These are phyloP conservation scores for Marasmius sp. DNA, from an alignment of 1,284 basidiomycete species.

Conservation along the genomic window DNA sequence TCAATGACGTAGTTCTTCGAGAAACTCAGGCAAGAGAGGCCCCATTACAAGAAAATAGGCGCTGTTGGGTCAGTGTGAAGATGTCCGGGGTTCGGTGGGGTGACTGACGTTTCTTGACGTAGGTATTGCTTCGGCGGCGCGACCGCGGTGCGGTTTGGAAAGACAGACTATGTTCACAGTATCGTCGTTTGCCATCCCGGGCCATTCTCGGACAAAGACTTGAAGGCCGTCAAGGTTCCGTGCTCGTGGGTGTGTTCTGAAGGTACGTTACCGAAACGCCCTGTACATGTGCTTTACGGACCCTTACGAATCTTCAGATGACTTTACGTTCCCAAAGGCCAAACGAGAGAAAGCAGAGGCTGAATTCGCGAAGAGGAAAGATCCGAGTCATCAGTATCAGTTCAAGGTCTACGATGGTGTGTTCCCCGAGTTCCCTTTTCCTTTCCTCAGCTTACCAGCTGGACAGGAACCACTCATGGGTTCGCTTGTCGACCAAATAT, in stretches of 20 bases:
- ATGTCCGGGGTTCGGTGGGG: not conserved
- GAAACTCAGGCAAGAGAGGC: slow-evolving; percentile 47
- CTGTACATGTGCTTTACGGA: not conserved
- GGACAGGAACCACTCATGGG: slow-evolving; percentile 53
- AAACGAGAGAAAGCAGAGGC: slow-evolving; percentile 43
- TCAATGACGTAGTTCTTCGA: slow-evolving; percentile 42
- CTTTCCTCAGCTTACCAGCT: not conserved
- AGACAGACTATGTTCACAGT: slow-evolving; percentile 41
- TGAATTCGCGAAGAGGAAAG: slow-evolving; percentile 41
- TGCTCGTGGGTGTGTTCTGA: slow-evolving; percentile 58
- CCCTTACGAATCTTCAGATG: slow-evolving; percentile 37
- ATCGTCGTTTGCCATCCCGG: slow-evolving; percentile 62
- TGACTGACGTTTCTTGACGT: not conserved
- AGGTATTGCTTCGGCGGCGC: slow-evolving; percentile 67
- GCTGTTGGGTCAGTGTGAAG: slow-evolving; percentile 50
- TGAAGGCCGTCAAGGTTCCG: slow-evolving; percentile 51
- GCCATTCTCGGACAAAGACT: slow-evolving; percentile 33
- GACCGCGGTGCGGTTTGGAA: slow-evolving; percentile 39
- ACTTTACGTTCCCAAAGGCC: slow-evolving; percentile 41
- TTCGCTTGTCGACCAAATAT: slow-evolving; percentile 55
- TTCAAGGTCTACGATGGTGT: slow-evolving; percentile 56
- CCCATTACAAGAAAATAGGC: slow-evolving; percentile 54
- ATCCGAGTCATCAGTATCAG: slow-evolving; percentile 48
- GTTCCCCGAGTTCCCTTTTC: not conserved
- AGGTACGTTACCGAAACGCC: slow-evolving; percentile 29